Percentiles rank a stretch among this genome's conserved stretches.
phyloP scores from a whole-genome alignment of 495 filamentous ascomycete species.

The Neurospora terricola region DNA sequence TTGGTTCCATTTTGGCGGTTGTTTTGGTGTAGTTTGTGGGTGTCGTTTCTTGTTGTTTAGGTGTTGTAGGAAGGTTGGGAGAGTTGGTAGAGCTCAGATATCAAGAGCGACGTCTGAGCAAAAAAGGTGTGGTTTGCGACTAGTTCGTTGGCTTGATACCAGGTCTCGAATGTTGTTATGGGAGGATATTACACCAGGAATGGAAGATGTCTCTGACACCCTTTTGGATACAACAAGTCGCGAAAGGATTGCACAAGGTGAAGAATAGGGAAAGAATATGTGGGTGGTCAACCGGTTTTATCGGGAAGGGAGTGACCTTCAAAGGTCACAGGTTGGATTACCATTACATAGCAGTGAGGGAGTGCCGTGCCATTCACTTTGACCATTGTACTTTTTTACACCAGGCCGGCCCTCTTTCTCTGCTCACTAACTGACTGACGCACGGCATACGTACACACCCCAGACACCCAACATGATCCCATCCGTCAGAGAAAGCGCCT shows the following conservation, averaged over 20 bases:
- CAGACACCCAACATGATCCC: background rate
- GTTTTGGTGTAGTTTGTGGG: background rate
- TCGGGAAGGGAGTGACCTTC: background rate
- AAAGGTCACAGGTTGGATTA: background rate
- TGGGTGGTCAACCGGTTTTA: background rate
- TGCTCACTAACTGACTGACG: background rate
- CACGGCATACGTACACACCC: background rate
- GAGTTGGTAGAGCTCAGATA: background rate
- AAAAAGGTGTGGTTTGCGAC: background rate
- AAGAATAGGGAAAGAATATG: background rate
- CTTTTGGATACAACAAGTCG: background rate
- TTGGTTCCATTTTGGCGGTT: conserved; percentile 25
- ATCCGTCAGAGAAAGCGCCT: background rate
- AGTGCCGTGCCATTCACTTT: background rate
- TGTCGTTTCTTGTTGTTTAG: background rate
- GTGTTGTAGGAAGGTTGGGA: background rate
- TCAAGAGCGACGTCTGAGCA: background rate
- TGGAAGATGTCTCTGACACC: background rate
- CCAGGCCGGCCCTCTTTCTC: background rate
- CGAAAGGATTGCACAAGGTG: background rate
- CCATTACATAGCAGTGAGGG: background rate
- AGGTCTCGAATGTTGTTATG: background rate
- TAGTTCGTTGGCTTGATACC: background rate
- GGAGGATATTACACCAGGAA: background rate
- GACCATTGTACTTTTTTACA: background rate